Base-by-base conservation (phyloP, 2,329 filamentous ascomycete species). In the Lasiodiplodia theobromae region DNA sequence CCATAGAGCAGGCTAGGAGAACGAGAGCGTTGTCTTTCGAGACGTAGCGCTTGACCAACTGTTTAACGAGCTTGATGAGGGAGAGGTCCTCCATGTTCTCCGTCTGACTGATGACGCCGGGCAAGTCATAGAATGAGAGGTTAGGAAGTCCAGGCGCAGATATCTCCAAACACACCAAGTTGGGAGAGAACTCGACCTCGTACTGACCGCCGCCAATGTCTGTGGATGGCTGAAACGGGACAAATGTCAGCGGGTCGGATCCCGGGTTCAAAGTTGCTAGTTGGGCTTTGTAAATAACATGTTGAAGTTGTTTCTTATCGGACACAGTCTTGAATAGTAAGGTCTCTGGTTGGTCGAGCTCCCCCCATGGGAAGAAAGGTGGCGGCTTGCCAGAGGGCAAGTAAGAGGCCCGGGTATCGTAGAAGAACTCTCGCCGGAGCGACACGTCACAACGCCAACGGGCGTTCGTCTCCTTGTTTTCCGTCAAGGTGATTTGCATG, bases 111-210 rank as follows among this genome's bases (percentile, higher is more conserved):
- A 97, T 95, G 0, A 96, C 88, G 0, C 94, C 94, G 0, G 94
- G 94, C 0, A 97, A 84, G 70, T 97, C 94, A 70, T 92, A 95
- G 73, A 97, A 96, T 0, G 91, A 93, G 0, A 97, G 77, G 6
- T 92, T 89, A 0, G 92, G 90, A 0, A 95, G 84, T 0, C 84
- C 85, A 0, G 91, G 91, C 0, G 90, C 91, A 0, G 88, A 88
- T 31, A 97, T 93, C 65, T 68, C 67, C 0, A 97, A 82, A 0
- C 89, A 86, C 0, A 97, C 89, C 0, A 94, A 86, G 71, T 97
- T 97, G 0, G 94, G 94, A 0, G 91, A 93, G 72, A 96, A 96
- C 10, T 92, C 89, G 0, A 90, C 88, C 5, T 87, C 79, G 1
- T 66, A 34, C 2, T 53, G 25, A 1, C 47, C 34, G 2, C 66